Conservation (phyloP, 345 rosid genomes). For the Carallia pectinifolia region DNA sequence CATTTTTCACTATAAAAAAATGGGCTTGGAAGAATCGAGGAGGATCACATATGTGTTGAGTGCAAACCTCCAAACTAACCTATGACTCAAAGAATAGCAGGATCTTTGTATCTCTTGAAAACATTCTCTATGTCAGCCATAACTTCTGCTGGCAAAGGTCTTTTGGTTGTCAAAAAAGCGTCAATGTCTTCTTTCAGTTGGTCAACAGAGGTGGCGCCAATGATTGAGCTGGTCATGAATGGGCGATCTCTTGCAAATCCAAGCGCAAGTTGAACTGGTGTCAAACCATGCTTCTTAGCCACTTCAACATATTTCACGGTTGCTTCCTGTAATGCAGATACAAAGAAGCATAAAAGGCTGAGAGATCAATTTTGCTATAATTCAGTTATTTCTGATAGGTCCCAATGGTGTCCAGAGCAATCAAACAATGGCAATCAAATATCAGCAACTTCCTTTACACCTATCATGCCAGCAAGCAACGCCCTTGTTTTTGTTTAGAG, state of each 20-base stretch:
- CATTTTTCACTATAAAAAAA: background rate
- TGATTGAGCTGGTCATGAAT: constrained; percentile 72
- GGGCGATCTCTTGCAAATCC: constrained; percentile 79
- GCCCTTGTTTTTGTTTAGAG: no score
- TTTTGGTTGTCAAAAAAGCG: constrained; percentile 55
- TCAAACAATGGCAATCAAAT: background rate
- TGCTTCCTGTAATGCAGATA: constrained; percentile 55
- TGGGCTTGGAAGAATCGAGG: background rate
- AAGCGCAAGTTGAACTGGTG: constrained; percentile 71
- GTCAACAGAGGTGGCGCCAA: constrained; percentile 71
- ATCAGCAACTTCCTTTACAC: no score
- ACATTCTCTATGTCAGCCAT: constrained; percentile 61
- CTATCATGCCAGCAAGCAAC: background rate
- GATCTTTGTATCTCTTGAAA: constrained; percentile 70
- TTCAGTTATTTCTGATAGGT: background rate
- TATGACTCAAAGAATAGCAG: constrained; percentile 30
- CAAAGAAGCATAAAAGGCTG: background rate
- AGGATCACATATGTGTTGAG: background rate
- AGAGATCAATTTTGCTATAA: background rate
- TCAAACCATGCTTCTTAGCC: constrained; percentile 70
- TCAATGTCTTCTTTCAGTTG: constrained; percentile 84
- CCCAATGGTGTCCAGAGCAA: background rate
- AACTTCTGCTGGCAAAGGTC: constrained; percentile 61
- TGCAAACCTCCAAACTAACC: background rate
- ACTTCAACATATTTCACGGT: constrained; percentile 58